These are phyloP conservation scores for Clitocybe nebularis DNA, from an alignment of 1,284 basidiomycete genomes.

Conservation along the genomic window DNA sequence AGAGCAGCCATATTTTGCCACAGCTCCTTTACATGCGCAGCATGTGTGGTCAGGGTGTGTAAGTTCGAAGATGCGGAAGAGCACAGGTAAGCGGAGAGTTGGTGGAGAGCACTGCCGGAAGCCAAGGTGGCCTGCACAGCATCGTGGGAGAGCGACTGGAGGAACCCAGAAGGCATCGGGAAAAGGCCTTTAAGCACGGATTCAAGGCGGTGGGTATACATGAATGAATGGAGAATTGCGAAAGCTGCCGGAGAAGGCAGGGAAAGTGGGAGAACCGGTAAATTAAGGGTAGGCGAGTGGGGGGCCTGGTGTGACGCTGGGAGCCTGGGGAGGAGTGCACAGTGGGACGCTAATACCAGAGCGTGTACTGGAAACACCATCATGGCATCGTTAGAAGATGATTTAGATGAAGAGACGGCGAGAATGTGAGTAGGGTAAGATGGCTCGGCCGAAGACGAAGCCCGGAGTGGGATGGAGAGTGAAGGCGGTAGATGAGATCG, in stretches of 20 bases:
- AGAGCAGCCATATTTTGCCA: conserved; percentile 72
- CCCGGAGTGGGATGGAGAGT: conserved; percentile 41
- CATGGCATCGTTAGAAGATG: conserved; percentile 31
- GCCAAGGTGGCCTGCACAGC: conserved; percentile 40
- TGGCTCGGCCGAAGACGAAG: conserved; percentile 24
- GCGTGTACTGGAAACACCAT: conserved; percentile 53
- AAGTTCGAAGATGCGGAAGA: conserved; percentile 38
- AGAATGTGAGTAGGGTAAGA: conserved; percentile 57
- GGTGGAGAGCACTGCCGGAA: conserved; percentile 41
- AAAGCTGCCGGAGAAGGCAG: conserved; percentile 69
- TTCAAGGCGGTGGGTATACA: conserved; percentile 60
- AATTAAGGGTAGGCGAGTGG: conserved; percentile 33
- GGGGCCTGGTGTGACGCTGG: conserved; percentile 36
- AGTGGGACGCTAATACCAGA: conserved; percentile 55
- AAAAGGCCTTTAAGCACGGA: conserved; percentile 52
- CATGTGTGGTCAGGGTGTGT: conserved; percentile 48
- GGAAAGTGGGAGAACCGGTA: conserved; percentile 64
- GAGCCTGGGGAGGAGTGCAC: conserved; percentile 52
- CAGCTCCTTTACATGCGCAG: conserved; percentile 64
- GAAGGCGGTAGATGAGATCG: conserved; percentile 44
- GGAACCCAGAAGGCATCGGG: conserved; percentile 52
- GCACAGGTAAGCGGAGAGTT: conserved; percentile 49
- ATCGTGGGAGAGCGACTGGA: conserved; percentile 44
- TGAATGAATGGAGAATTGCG: conserved; percentile 56
- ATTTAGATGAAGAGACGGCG: conserved; percentile 45